Percentiles rank a stretch among this genome's conserved stretches.
Conservation (phyloP, 176 grass and related monocot species). For the barley (Hordeum vulgare) region DNA sequence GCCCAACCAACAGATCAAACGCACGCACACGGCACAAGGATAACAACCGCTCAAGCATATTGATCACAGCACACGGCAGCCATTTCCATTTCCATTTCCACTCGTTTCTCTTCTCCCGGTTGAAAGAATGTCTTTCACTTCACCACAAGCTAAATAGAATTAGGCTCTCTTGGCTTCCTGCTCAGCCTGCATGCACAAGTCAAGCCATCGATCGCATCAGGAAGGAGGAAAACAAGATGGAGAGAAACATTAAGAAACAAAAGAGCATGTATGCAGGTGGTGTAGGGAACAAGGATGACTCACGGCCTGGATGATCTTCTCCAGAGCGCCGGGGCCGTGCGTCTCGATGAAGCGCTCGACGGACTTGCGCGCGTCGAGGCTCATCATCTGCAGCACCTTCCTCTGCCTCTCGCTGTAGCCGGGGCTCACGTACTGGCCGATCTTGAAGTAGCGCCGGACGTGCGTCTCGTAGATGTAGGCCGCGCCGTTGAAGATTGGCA, state of each 20-base stretch:
- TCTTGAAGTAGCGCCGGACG: conserved; percentile 83
- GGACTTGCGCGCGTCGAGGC: conserved; percentile 76
- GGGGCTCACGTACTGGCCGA: conserved; percentile 59
- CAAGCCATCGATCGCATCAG: conserved; percentile 2
- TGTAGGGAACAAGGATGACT: background rate
- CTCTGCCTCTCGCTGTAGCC: conserved; percentile 66
- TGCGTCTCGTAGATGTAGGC: conserved; percentile 84
- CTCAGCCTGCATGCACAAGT: conserved; percentile 52
- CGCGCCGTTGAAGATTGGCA: conserved; percentile 92
- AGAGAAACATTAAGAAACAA: background rate
- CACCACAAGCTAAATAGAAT: background rate
- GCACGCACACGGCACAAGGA: background rate
- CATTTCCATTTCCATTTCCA: background rate
- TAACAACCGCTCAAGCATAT: background rate
- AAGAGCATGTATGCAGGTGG: background rate
- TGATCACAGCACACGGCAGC: background rate
- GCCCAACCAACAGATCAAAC: conserved; percentile 13
- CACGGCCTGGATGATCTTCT: conserved; percentile 70
- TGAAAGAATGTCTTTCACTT: conserved; percentile 13
- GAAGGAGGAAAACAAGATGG: background rate
- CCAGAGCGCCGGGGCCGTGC: conserved; percentile 67
- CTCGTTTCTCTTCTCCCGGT: background rate
- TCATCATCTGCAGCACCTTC: conserved; percentile 81
- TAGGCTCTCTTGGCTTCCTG: conserved; percentile 37
- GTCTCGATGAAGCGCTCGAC: conserved; percentile 80